phyloP scores from a whole-genome alignment of 805 yeast species.

The Suhomyces kilbournensis region DNA sequence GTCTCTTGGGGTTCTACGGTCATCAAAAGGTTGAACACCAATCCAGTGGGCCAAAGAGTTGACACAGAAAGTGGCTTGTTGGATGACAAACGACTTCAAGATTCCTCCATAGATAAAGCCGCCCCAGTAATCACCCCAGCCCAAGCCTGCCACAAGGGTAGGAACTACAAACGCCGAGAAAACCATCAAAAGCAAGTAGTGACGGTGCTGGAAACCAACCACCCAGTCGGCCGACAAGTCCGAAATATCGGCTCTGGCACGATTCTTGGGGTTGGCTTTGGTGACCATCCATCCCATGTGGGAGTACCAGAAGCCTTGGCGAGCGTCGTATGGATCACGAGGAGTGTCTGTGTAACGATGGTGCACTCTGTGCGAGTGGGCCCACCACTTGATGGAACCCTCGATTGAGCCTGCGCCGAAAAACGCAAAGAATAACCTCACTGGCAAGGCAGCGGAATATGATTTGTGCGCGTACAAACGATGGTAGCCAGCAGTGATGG shows the following conservation, averaged over 20 bases:
- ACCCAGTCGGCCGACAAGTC: constrained; percentile 77
- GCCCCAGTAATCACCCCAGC: constrained; percentile 48
- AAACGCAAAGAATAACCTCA: constrained; percentile 63
- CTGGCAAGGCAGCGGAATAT: constrained; percentile 59
- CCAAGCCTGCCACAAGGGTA: constrained; percentile 30
- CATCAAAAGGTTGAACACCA: constrained; percentile 83
- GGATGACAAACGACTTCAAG: constrained; percentile 64
- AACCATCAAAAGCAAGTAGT: constrained; percentile 61
- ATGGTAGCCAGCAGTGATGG: constrained; percentile 84
- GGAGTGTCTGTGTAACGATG: constrained; percentile 82
- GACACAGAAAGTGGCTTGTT: constrained; percentile 84
- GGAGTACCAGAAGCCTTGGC: constrained; percentile 78
- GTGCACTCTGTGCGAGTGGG: constrained; percentile 80
- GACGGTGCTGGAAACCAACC: constrained; percentile 79
- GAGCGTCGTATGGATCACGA: constrained; percentile 85
- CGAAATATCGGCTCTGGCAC: constrained; percentile 78
- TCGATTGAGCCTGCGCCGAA: constrained; percentile 83
- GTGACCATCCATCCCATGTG: constrained; percentile 86
- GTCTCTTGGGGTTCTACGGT: constrained; percentile 83
- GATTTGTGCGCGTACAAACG: constrained; percentile 77
- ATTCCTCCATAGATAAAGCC: constrained; percentile 79
- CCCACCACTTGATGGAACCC: constrained; percentile 90
- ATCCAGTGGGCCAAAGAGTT: constrained; percentile 85
- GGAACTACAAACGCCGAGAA: constrained; percentile 67
- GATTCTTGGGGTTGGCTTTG: constrained; percentile 76